phyloP scores from a whole-genome alignment of 2,329 filamentous ascomycete species.

The Arthrobotrys sphaeroides region DNA sequence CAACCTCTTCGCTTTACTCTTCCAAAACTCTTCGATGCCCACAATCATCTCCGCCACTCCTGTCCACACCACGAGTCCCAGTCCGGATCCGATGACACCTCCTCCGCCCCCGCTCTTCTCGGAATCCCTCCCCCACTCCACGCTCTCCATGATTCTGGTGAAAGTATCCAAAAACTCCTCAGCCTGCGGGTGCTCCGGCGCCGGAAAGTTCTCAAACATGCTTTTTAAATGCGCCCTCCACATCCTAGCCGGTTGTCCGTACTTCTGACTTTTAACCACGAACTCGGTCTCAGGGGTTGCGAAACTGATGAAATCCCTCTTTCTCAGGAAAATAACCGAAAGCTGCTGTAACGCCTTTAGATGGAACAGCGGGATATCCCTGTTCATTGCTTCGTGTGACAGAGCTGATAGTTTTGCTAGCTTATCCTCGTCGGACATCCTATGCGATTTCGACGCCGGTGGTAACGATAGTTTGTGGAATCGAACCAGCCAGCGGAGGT shows the following conservation, averaged over 20 bases:
- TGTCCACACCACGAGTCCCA: constrained; percentile 47
- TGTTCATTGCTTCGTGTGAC: constrained; percentile 47
- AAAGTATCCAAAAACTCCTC: constrained; percentile 51
- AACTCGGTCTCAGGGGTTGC: constrained; percentile 45
- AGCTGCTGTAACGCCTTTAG: constrained; percentile 36
- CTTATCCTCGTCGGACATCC: constrained; percentile 37
- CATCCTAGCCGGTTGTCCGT: constrained; percentile 34
- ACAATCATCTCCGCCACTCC: constrained; percentile 50
- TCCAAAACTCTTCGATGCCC: constrained; percentile 50
- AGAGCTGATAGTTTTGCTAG: constrained; percentile 46
- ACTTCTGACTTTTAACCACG: constrained; percentile 49
- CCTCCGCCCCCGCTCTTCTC: constrained; percentile 32
- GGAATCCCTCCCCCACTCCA: constrained; percentile 29
- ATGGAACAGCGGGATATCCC: constrained; percentile 45
- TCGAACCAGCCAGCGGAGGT: constrained; percentile 45
- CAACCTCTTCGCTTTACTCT: constrained; percentile 39
- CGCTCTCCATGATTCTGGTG: constrained; percentile 47
- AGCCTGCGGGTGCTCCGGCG: constrained; percentile 39
- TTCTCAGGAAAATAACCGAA: constrained; percentile 31
- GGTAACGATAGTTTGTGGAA: constrained; percentile 44
- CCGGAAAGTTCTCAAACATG: constrained; percentile 50
- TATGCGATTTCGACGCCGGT: neutral
- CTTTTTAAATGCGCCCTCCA: constrained; percentile 36
- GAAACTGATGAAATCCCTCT: constrained; percentile 31
- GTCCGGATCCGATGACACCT: constrained; percentile 38